Evolutionary conservation across 441 rosid species (phyloP), one percentile per base, ranked within the genome.

Genomic region (Capsella rubella): DNA sequence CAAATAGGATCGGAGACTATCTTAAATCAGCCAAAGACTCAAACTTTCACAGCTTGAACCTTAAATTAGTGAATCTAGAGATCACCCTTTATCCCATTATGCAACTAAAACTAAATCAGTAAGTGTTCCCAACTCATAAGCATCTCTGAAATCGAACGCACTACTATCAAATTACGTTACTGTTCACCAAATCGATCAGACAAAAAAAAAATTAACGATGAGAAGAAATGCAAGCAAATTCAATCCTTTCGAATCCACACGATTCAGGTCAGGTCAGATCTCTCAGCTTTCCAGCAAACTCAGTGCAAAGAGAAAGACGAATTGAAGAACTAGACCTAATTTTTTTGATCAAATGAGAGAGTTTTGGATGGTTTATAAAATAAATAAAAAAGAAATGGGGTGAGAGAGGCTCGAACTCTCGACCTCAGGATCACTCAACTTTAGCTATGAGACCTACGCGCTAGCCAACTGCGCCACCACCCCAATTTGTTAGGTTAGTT

Each of bases 381-480:
- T 16, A 3, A 1, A 8, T 1, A 8, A 0, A 49, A 49, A 8
- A 2, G 0, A 1, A 46, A 72, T 88, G 97, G 94, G 92, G 91
- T 83, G 93, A 92, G 97, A 89, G 93, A 90, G 93, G 96, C 91
- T 92, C 92, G 90, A 89, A 89, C 93, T 89, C 93, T 88, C 96
- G 92, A 92, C 93, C 99, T 88, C 97, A 88, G 91, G 97, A 90
- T 88, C 8, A 77, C 97, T 89, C 95, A 67, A 55, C 40, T 37
- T 4, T 40, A 81, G 97, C 95, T 96, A 91, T 93, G 97, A 93
- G 99, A 96, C 99, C 96, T 90, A 91, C 96, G 94, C 96, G 95
- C 95, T 89, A 96, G 89, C 99, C 98, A 93, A 88, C 96, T 88
- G 98, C 95, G 93, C 98, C 99, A 92, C 97, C 95, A 84, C 94